Evolutionary conservation across 2,329 filamentous ascomycete genomes (phyloP).

Genomic region (Fonsecaea erecta): DNA sequence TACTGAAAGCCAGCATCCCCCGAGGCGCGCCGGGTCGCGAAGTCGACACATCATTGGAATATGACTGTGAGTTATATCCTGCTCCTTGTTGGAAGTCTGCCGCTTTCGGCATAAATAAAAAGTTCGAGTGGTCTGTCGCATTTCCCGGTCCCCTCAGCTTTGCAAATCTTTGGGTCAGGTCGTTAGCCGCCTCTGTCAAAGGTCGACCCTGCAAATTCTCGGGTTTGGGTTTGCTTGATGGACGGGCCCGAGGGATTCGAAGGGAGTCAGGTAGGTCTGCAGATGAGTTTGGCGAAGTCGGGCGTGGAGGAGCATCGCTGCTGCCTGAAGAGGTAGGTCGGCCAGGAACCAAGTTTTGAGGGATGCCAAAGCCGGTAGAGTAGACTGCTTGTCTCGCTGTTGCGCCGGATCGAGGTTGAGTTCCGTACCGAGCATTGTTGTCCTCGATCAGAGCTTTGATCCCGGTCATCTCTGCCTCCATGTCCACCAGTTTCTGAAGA

Average conservation of each 20-base stretch:
- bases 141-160: slow-evolving; percentile 34
- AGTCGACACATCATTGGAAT: slow-evolving; percentile 37
- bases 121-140: slow-evolving; percentile 9
- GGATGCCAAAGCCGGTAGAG: slow-evolving; percentile 29
- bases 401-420: slow-evolving; percentile 47
- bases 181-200: slow-evolving; percentile 30
- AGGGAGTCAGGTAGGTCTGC: slow-evolving; percentile 30
- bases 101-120: slow-evolving; percentile 33
- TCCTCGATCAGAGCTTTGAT: slow-evolving; percentile 66
- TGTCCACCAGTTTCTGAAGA: slow-evolving; percentile 35
- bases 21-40: slow-evolving; percentile 49
- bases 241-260: slow-evolving; percentile 31
- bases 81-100: slow-evolving; percentile 30
- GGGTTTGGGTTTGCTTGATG: slow-evolving; percentile 35
- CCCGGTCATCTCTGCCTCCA: slow-evolving; percentile 55
- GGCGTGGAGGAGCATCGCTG: slow-evolving; percentile 7
- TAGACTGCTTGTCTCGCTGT: slow-evolving; percentile 29
- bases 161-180: slow-evolving; percentile 37
- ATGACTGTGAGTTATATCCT: slow-evolving; percentile 19
- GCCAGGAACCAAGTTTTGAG: slow-evolving; percentile 12
- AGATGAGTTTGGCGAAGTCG: slow-evolving; percentile 11
- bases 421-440: slow-evolving; percentile 67
- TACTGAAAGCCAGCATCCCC: slow-evolving; percentile 44
- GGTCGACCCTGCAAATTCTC: slow-evolving; percentile 34
- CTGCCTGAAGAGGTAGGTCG: neutral